Evolutionary conservation across 73 alveolate species (phyloP).

Genomic region (Symbiodinium pilosum): DNA sequence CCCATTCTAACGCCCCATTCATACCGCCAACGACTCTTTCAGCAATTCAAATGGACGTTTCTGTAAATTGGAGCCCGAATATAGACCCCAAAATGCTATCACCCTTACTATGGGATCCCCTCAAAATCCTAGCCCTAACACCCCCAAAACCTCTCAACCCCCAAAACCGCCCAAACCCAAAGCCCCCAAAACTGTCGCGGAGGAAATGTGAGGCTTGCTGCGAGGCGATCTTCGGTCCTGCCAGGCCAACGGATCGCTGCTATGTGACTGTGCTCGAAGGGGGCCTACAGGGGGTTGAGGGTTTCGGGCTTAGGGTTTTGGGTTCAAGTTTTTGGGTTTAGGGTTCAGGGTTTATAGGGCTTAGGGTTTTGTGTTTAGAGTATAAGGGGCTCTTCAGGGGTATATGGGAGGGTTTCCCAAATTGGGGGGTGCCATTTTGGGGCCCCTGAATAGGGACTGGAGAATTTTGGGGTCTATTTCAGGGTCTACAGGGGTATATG

Average conservation of each 20-base stretch:
- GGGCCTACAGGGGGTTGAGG: not conserved
- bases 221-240: not conserved
- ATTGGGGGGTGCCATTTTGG: not conserved
- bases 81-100: not conserved
- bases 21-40: not conserved
- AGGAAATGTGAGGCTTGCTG: not conserved
- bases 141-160: not conserved
- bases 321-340: too few relatives aligned
- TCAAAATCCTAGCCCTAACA: not conserved
- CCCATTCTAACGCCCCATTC: not conserved
- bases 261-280: not conserved
- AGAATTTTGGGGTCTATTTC: not conserved
- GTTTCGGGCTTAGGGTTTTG: not conserved
- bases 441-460: not conserved
- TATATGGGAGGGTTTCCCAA: not conserved
- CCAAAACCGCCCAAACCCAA: not conserved
- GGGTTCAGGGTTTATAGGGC: not conserved
- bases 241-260: not conserved
- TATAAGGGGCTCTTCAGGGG: not conserved
- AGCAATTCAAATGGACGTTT: too few relatives aligned
- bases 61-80: not conserved
- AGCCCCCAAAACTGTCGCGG: not conserved
- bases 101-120: not conserved
- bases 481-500: too few relatives aligned
- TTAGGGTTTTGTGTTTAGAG: not conserved